Conservation (phyloP, 306 rosid genomes). For the Casuarina cunninghamiana region DNA sequence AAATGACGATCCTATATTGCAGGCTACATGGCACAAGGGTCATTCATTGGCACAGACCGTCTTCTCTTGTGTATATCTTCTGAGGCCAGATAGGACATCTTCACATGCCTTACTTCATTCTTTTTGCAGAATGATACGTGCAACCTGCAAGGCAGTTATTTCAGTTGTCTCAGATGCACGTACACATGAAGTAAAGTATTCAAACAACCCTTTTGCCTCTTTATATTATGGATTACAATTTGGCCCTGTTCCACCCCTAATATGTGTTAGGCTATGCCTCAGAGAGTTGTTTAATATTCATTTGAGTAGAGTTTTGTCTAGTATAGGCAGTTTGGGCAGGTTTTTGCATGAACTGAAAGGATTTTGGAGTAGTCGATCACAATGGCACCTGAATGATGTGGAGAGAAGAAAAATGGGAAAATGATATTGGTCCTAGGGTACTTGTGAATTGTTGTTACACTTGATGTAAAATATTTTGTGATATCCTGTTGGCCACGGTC, state of each 20-base stretch:
- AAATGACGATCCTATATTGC: constrained; percentile 43
- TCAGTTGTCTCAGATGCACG: constrained; percentile 87
- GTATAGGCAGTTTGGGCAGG: neutral
- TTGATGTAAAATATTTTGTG: neutral
- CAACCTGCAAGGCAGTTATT: constrained; percentile 82
- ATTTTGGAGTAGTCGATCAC: neutral
- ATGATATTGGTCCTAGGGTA: neutral
- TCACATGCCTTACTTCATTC: constrained; percentile 83
- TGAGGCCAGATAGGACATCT: constrained; percentile 81
- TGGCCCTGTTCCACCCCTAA: neutral
- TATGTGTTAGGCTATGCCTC: neutral
- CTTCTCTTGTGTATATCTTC: constrained; percentile 94
- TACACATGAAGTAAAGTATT: constrained; percentile 99
- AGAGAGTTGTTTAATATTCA: constrained; percentile 1
- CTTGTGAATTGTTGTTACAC: neutral
- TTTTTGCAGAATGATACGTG: constrained; percentile 75
- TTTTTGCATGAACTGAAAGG: neutral
- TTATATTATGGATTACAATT: neutral
- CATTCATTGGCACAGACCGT: constrained; percentile 97
- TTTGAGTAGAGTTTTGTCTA: neutral
- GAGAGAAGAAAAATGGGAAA: neutral
- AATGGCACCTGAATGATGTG: neutral
- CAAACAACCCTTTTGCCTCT: constrained; percentile 46
- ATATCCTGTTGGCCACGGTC: neutral
- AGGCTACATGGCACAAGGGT: constrained; percentile 99